Percentiles rank a stretch among this genome's conserved stretches.
These are phyloP conservation scores for Cylindrotheca closterium DNA, from an alignment of 108 stramenopile genomes.

Conservation along the genomic window DNA sequence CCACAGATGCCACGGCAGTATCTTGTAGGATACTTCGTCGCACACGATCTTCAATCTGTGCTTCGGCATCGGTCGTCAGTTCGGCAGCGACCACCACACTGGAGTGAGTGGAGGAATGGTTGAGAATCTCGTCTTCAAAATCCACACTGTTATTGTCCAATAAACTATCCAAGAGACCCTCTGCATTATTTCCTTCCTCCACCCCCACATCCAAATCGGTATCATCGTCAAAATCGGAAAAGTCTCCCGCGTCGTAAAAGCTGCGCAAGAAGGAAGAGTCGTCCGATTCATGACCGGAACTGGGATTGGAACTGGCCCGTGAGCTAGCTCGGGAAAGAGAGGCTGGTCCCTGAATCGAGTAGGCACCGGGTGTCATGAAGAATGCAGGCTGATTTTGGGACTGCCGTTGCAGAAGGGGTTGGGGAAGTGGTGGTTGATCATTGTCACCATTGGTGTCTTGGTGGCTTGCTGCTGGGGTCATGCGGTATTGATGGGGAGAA, in stretches of 20 bases:
- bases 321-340: background rate
- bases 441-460: background rate
- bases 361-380: slow-evolving; percentile 1
- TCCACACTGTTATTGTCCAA: background rate
- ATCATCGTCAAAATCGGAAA: slow-evolving; percentile 1
- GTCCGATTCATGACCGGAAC: background rate
- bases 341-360: background rate
- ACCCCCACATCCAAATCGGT: background rate
- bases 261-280: background rate
- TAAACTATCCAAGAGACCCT: background rate
- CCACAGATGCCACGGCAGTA: slow-evolving; percentile 22
- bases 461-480: too few species aligned
- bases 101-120: background rate
- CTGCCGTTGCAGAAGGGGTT: background rate
- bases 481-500: background rate
- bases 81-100: slow-evolving; percentile 21
- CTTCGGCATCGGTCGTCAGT: slow-evolving; percentile 13
- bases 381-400: background rate
- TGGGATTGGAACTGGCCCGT: background rate
- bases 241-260: background rate
- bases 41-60: slow-evolving; percentile 23
- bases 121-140: background rate
- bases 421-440: background rate
- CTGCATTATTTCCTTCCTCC: background rate
- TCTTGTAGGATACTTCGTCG: slow-evolving; percentile 18